A percentile compares a stretch with the other conserved stretches of the same genome.
These are phyloP conservation scores for Chenopodium suecicum DNA, from an alignment of 148 eudicot genomes.

Conservation along the genomic window DNA sequence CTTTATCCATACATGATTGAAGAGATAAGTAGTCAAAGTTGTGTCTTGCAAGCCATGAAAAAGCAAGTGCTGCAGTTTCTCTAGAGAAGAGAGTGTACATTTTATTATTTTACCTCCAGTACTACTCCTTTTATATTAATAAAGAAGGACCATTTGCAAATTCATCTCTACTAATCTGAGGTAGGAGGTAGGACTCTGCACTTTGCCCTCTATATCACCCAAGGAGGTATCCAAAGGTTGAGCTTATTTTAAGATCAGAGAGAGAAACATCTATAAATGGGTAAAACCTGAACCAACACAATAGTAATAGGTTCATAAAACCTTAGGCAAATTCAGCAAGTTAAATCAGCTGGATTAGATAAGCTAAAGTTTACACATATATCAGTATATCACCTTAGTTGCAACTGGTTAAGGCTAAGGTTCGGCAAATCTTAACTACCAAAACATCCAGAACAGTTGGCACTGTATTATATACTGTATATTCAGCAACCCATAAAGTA, in stretches of 20 bases:
- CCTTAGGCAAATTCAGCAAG: neutral
- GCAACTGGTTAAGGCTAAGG: neutral
- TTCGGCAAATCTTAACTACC: neutral
- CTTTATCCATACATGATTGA: no score
- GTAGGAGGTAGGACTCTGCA: neutral
- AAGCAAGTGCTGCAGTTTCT: no score
- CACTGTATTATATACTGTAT: neutral
- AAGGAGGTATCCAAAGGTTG: neutral
- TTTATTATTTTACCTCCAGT: neutral
- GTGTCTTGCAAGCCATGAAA: no score
- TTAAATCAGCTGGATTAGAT: neutral
- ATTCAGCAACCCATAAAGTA: neutral
- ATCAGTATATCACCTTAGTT: neutral
- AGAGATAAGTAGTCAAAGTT: no score
- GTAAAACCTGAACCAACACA: neutral
- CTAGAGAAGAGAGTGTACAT: no score
- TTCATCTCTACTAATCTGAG: neutral
- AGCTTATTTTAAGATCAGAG: neutral
- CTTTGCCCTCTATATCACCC: neutral
- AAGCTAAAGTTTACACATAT: neutral
- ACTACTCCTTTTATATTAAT: neutral
- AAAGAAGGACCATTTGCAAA: neutral
- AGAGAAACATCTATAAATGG: neutral
- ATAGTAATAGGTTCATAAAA: neutral
- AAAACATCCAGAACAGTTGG: neutral